These are phyloP conservation scores for Nepenthes alata DNA, from an alignment of 179 eudicot genomes.

Conservation along the genomic window DNA sequence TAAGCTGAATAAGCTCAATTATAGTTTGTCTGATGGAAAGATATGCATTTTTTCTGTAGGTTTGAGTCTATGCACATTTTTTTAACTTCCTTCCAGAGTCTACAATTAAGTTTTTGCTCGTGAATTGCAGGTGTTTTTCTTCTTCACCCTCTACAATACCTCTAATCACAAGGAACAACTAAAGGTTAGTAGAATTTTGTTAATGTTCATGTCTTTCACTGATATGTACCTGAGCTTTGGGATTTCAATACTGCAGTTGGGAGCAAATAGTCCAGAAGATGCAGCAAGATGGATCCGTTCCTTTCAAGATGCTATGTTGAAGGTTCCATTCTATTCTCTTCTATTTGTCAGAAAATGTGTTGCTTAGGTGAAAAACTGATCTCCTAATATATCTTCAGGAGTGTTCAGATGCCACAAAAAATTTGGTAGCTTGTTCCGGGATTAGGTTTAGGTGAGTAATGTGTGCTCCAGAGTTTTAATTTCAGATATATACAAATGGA, in stretches of 20 bases:
- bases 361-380: background rate
- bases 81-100: conserved; percentile 1
- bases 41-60: conserved; percentile 1
- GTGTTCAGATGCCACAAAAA: conserved; percentile 18
- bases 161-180: conserved; percentile 58
- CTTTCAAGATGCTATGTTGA: conserved; percentile 37
- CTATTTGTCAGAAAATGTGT: background rate
- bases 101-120: background rate
- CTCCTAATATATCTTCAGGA: conserved; percentile 8
- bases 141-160: conserved; percentile 53
- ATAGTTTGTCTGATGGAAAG: background rate
- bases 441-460: conserved; percentile 42
- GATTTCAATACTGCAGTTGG: conserved; percentile 30
- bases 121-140: conserved; percentile 45
- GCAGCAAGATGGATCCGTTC: conserved; percentile 62
- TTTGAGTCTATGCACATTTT: background rate
- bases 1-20: background rate
- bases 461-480: background rate
- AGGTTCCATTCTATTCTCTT: conserved; percentile 7
- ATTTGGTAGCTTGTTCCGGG: conserved; percentile 19
- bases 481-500: background rate
- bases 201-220: background rate
- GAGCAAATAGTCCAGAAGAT: conserved; percentile 69
- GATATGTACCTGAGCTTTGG: background rate
- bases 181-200: conserved; percentile 29